Percentiles rank a stretch among this genome's conserved stretches.
Evolutionary conservation across 805 yeast species (phyloP).

Genomic region (Wickerhamomyces sydowiorum): DNA sequence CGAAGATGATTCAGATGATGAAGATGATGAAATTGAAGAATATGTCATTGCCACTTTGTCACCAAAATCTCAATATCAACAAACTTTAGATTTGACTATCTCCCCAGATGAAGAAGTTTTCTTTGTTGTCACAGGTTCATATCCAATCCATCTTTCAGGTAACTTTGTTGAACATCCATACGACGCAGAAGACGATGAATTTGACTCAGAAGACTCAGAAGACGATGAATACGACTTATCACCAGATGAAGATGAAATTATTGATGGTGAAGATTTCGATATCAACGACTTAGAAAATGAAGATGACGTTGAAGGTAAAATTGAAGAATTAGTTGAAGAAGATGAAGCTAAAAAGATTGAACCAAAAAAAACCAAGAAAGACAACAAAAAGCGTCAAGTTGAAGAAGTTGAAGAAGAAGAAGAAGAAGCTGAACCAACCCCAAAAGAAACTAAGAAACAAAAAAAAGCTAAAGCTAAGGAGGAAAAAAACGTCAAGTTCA

Average conservation of each 20-base stretch:
- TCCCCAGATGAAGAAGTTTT: conserved; percentile 90
- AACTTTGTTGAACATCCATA: conserved; percentile 95
- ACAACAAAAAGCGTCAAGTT: conserved; percentile 34
- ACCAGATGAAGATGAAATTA: conserved; percentile 70
- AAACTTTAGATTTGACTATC: conserved; percentile 83
- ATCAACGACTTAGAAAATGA: conserved; percentile 47
- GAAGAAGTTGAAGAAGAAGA: conserved; percentile 51
- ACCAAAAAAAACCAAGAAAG: conserved; percentile 24
- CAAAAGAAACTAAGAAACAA: conserved; percentile 25
- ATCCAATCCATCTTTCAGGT: conserved; percentile 88
- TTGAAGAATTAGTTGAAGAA: conserved; percentile 67
- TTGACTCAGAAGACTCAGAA: conserved; percentile 35
- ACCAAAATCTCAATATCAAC: conserved; percentile 82
- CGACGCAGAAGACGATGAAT: conserved; percentile 55
- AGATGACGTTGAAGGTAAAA: conserved; percentile 65
- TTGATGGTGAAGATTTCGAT: conserved; percentile 33
- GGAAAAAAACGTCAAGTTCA: conserved; percentile 82
- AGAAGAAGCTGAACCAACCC: conserved; percentile 23
- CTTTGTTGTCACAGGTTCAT: conserved; percentile 95
- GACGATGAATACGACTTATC: conserved; percentile 62
- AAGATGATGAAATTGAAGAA: conserved; percentile 77
- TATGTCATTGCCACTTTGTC: conserved; percentile 84
- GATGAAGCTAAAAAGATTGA: conserved; percentile 38
- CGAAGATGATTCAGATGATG: conserved; percentile 53
- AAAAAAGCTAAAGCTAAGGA: conserved; percentile 14